Base-by-base conservation (phyloP, 2,329 filamentous ascomycete species). In the Ascochyta viciae-villosae region DNA sequence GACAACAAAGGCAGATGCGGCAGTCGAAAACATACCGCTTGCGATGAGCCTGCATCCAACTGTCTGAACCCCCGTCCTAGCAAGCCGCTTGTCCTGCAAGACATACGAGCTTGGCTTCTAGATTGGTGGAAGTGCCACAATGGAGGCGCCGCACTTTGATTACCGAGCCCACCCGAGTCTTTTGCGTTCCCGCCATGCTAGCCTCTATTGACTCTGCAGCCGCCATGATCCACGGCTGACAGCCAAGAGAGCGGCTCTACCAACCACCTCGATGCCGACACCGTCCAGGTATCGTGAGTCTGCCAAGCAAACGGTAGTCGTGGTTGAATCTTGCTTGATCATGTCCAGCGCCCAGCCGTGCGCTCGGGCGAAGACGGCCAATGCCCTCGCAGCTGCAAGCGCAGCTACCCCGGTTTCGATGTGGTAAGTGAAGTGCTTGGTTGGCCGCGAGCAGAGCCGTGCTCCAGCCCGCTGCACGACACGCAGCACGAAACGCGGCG, bases 381-480 rank as follows among this genome's bases (percentile, higher is more conserved):
- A 15, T 26, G 10, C 27, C 8, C 19, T 24, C 23, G 38, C 41
- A 15, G n/a, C 37, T 19, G 19, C 19, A 19, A 42, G 47, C 38
- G 40, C 29, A 24, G 41, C 53, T 37, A 52, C 54, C 54, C 44
- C 49, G 27, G 49, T 57, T 57, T 57, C 39, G 39, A 57, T 57
- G 44, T 52, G 49, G 54, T 57, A 57, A 57, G 35, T 46, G 46
- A 43, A 8, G 46, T 24, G 45, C 41, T 39, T 56, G 47, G 31
- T 42, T 42, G 53, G 53, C n/a, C 53, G 45, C 52, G 52, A 54
- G 34, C n/a, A 42, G 33, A 43, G 27, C 53, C 53, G 53, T 56
- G 53, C 47, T 23, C 53, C 53, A 56, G 47, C 43, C 48, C 54
- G 48, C 48, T 57, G 54, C 54, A 57, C 49, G 48, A 57, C 54